A percentile compares a stretch with the other conserved stretches of the same genome.
phyloP scores from a whole-genome alignment of 768 basidiomycete genomes.

The Lactifluus subvellereus region DNA sequence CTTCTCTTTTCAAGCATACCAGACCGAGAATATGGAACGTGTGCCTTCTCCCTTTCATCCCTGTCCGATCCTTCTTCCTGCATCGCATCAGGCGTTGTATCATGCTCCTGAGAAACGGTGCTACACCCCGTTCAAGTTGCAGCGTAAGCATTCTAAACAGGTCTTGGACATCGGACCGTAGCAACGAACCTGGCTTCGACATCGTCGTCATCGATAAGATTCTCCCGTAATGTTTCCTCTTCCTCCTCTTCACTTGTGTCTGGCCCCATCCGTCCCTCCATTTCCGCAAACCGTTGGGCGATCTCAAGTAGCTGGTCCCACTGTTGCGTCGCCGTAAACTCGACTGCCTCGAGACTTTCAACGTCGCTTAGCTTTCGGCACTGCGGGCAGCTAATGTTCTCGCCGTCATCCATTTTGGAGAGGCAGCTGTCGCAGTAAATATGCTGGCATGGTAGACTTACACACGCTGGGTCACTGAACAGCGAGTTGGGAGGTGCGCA shows the following conservation, averaged over 20 bases:
- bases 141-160: not conserved
- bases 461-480: not conserved
- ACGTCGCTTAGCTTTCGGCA: conserved; percentile 32
- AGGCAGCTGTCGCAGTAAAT: conserved; percentile 38
- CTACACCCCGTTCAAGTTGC: not conserved
- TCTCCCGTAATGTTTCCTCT: conserved; percentile 30
- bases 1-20: conserved; percentile 11
- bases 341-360: conserved; percentile 35
- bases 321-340: conserved; percentile 37
- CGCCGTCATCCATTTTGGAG: conserved; percentile 28
- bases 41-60: not conserved
- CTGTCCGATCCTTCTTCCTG: not conserved
- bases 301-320: conserved; percentile 41
- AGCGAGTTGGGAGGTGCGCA: not conserved
- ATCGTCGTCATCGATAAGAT: conserved; percentile 32
- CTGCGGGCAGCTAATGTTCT: conserved; percentile 34
- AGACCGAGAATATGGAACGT: conserved; percentile 4
- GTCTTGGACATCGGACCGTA: not conserved
- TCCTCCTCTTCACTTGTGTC: conserved; percentile 42
- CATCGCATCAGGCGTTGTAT: not conserved
- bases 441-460: conserved; percentile 42
- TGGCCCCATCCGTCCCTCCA: conserved; percentile 34
- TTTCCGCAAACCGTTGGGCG: conserved; percentile 35
- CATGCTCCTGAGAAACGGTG: not conserved
- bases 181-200: conserved; percentile 11